Evolutionary conservation across 257 asterid species (phyloP), one percentile per base, ranked within the genome.

Genomic region (Solanum clarkiae): DNA sequence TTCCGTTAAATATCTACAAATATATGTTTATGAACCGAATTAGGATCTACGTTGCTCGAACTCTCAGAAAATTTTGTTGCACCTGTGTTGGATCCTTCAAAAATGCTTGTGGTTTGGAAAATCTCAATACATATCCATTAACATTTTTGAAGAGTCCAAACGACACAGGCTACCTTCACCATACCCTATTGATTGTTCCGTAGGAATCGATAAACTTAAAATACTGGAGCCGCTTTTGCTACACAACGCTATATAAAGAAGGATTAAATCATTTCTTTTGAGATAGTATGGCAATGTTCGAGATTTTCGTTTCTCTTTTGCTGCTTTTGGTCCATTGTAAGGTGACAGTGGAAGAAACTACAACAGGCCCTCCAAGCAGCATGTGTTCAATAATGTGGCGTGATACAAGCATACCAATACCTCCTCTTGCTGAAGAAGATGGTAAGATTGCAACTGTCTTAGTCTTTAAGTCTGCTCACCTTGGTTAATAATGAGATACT

Each of bases 341-440:
- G 17, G 53, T 70, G 10, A 70, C 17, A 10, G 80, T 42, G 49
- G 80, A 70, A 70, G 54, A 69, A 20, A 29, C 9, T 9, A 69
- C 79, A 4, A 17, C 4, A 12, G 54, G 80, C 29, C 80, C 54
- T 70, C 80, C 42, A 17, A 4, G 5, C 54, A 18, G 2, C 1
- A 70, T 70, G 16, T 70, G 80, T 20, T 17, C 80, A 20, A 0
- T 0, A 0, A 70, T 54, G 42, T 18, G 8, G 17, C 1, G 0
- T 18, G 0, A 70, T 10, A 0, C 0, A 16, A 18, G 0, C 10
- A 18, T 0, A 29, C 0, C 2, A 1, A 16, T 4, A 16, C 49
- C 24, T 32, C 75, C 49, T 68, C 75, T 68, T 68, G 75, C 75
- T 7, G 0, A 5, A 8, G 75, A 68, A 68, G 75, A 68, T 68